Evolutionary conservation across 805 yeast genomes (phyloP), one percentile per base, ranked within the genome.

Genomic region (Grigorovia jiainica): DNA sequence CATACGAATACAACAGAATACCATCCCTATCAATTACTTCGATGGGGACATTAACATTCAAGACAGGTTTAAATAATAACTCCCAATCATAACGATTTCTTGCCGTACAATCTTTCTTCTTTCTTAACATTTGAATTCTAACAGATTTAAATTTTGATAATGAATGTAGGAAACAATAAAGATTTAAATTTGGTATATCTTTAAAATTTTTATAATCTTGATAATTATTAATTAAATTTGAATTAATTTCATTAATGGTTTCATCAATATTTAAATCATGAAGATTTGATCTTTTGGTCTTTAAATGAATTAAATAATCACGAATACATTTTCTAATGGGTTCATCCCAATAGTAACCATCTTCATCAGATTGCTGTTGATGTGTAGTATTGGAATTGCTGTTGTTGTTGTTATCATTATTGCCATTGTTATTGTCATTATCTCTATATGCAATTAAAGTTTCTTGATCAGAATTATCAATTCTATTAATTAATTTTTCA

Each of bases 1-100:
- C 58, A 42, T 57, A 53, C 21, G 68, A 57, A 45, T 70, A 70
- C 39, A 67, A 66, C 46, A 73, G 65, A 49, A 70, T 53, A n/a
- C 64, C 68, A 51, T 61, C 66, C 35, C 48, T 59, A 42, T 62
- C 70, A 36, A 58, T 53, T 1, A 67, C 69, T 39, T 61, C 58
- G 8, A 64, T 52, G 3, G 65, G 60, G 10, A 61, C 65, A 11
- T 52, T 45, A 1, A 54, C 55, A 16, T 63, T 60, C 19, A 67
- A 54, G 11, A 67, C 63, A 0, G 68, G 66, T 13, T 48, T 44
- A 7, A 67, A 40, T 10, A 67, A 44, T 7, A 53, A 38, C 34
- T 59, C 66, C 72, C 71, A 67, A 42, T 67, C 71, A 23, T 57
- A 50, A 38, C 64, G 57, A 1, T 61, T 52, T 47, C 71, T 54